Percentiles rank a stretch among this genome's conserved stretches.
phyloP scores from a whole-genome alignment of 352 stramenopile genomes.

The Phytophthora vignae region DNA sequence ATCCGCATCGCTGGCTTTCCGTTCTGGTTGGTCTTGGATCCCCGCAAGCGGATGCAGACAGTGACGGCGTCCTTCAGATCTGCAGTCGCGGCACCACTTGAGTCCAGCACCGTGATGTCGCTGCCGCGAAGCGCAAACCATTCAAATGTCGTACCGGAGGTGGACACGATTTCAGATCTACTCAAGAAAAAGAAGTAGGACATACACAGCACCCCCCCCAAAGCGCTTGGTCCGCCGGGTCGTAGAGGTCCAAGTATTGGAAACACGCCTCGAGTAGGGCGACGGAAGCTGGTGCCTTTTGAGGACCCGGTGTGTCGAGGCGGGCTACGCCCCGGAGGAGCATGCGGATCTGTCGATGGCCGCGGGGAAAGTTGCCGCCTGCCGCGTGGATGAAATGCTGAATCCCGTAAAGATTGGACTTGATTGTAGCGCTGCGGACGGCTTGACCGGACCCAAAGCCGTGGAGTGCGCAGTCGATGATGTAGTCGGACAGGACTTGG shows the following conservation, averaged over 20 bases:
- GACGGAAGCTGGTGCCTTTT: slow-evolving; percentile 1
- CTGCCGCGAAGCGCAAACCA: no score
- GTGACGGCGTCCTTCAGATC: not conserved
- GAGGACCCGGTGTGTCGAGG: not conserved
- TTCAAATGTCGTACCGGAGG: no score
- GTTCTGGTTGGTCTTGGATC: slow-evolving; percentile 15
- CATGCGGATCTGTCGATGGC: no score
- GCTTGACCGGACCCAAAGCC: not conserved
- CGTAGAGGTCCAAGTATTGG: not conserved
- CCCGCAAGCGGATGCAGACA: not conserved
- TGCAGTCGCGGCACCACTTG: not conserved
- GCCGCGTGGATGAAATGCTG: not conserved
- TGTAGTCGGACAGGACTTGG: slow-evolving; percentile 4
- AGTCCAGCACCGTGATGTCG: not conserved
- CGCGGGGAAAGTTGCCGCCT: not conserved
- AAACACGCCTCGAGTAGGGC: not conserved
- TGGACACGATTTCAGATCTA: no score
- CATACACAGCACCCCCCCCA: not conserved
- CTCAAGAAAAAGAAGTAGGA: no score
- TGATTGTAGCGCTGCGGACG: slow-evolving; percentile 3
- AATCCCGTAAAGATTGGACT: not conserved
- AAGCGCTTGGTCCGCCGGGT: slow-evolving; percentile 2
- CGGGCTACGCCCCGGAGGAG: not conserved
- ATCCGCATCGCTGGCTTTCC: not conserved
- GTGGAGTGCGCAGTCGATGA: not conserved